Conservation (phyloP, 2,329 filamentous ascomycete genomes). For the Ceratocystis huliohia region DNA sequence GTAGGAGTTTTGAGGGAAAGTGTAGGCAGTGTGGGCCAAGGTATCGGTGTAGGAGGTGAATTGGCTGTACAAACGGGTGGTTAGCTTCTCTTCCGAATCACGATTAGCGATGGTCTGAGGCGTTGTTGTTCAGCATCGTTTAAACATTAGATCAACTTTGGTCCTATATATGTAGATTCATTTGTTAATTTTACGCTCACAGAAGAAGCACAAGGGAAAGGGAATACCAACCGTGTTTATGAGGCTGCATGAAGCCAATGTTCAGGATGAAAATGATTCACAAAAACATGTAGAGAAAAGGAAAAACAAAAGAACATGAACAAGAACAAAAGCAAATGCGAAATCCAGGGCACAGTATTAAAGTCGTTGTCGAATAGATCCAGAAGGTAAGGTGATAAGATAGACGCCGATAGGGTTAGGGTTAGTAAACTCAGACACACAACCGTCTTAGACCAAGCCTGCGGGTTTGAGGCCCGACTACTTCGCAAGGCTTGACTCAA, state of each 20-base stretch:
- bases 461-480: not conserved
- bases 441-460: not conserved
- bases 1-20: slow-evolving; percentile 12
- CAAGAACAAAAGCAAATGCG: slow-evolving; percentile 10
- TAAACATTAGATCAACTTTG: slow-evolving; percentile 18
- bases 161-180: slow-evolving; percentile 12
- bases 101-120: not conserved
- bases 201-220: not conserved
- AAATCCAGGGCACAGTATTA: slow-evolving; percentile 5
- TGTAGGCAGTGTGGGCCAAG: slow-evolving; percentile 12
- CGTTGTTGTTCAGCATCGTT: slow-evolving; percentile 10
- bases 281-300: not conserved
- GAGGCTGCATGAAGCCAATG: slow-evolving; percentile 1
- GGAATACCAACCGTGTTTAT: slow-evolving; percentile 19
- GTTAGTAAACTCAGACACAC: not conserved
- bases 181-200: not conserved
- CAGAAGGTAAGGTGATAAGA: no score
- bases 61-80: slow-evolving; percentile 9
- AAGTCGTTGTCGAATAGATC: not conserved
- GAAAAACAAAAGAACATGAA: not conserved
- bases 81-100: slow-evolving; percentile 15
- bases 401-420: not conserved
- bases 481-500: not conserved
- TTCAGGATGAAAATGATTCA: slow-evolving; percentile 15
- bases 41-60: slow-evolving; percentile 16